Percentiles rank a stretch among this genome's conserved stretches.
Evolutionary conservation across 2,329 filamentous ascomycete genomes (phyloP).

Genomic region (Fusarium solani-melongenae): DNA sequence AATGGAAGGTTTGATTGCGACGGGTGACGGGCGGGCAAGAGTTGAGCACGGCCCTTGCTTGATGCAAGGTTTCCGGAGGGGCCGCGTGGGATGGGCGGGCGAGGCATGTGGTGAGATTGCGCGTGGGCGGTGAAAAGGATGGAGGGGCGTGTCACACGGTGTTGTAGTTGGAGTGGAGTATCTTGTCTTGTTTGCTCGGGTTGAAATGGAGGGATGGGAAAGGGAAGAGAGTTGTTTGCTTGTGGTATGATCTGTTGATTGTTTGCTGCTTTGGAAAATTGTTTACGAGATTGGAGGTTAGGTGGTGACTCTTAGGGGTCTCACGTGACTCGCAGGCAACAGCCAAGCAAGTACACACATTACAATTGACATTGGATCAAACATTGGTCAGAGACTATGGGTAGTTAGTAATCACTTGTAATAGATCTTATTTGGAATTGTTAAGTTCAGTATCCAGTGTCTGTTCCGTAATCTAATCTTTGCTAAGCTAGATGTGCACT

Average conservation of each 20-base stretch:
- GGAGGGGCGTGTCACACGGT: slow-evolving; percentile 25
- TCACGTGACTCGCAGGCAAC: not conserved
- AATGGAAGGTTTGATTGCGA: not conserved
- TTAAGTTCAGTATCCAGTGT: not conserved
- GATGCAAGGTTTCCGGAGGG: not conserved
- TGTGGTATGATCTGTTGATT: not conserved
- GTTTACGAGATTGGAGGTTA: not conserved
- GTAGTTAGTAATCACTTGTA: not conserved
- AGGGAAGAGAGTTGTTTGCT: not conserved
- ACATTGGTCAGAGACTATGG: no score
- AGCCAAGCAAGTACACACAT: not conserved
- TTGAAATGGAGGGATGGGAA: not conserved
- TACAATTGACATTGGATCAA: not conserved
- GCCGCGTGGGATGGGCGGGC: slow-evolving; percentile 1
- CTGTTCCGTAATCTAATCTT: not conserved
- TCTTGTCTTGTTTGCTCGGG: not conserved
- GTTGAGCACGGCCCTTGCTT: slow-evolving; percentile 1
- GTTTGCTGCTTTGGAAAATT: not conserved
- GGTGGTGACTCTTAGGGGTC: not conserved
- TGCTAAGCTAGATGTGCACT: not conserved
- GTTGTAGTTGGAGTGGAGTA: not conserved
- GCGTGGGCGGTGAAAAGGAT: slow-evolving; percentile 10
- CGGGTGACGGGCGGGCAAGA: not conserved
- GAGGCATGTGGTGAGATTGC: slow-evolving; percentile 34
- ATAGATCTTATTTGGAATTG: not conserved